A percentile compares a stretch with the other conserved stretches of the same genome.
Conservation (phyloP, 352 stramenopile species). For the Globisporangium okanoganense region DNA sequence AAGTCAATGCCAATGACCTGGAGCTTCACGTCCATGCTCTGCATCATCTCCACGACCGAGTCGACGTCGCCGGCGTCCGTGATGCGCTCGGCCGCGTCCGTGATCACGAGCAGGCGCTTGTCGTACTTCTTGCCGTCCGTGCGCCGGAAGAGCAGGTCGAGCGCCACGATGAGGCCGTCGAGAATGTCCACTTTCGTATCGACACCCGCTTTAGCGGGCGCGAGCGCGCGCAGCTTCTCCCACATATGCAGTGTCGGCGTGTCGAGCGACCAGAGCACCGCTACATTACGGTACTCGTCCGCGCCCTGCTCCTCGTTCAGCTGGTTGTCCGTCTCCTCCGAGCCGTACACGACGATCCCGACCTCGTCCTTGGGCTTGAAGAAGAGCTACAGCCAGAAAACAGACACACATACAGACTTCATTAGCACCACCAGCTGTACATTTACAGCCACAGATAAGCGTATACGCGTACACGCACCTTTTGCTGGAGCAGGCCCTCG, state of each 20-base stretch:
- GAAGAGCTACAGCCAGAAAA: constrained; percentile 38
- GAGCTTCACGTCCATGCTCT: constrained; percentile 74
- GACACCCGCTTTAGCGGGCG: constrained; percentile 14
- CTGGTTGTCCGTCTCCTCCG: constrained; percentile 75
- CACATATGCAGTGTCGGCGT: constrained; percentile 60
- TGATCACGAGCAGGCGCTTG: constrained; percentile 73
- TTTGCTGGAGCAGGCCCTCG: constrained; percentile 67
- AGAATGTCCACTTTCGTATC: constrained; percentile 64
- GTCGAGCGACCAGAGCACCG: constrained; percentile 58
- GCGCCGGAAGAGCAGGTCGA: constrained; percentile 72
- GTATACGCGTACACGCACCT: constrained; percentile 24
- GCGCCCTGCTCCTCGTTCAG: constrained; percentile 67
- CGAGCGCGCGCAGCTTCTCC: constrained; percentile 39
- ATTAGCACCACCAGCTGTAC: neutral
- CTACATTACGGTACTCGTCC: constrained; percentile 57
- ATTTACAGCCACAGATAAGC: neutral
- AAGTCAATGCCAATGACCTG: constrained; percentile 82
- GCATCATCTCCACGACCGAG: constrained; percentile 67
- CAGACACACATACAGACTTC: neutral
- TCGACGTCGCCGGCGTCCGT: constrained; percentile 60
- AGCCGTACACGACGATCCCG: constrained; percentile 74
- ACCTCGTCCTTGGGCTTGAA: constrained; percentile 81
- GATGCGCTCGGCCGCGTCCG: constrained; percentile 61
- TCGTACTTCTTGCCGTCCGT: constrained; percentile 80
- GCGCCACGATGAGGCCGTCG: constrained; percentile 76